Conservation (phyloP, 2,329 filamentous ascomycete genomes). For the Furcasterigmium furcatum region DNA sequence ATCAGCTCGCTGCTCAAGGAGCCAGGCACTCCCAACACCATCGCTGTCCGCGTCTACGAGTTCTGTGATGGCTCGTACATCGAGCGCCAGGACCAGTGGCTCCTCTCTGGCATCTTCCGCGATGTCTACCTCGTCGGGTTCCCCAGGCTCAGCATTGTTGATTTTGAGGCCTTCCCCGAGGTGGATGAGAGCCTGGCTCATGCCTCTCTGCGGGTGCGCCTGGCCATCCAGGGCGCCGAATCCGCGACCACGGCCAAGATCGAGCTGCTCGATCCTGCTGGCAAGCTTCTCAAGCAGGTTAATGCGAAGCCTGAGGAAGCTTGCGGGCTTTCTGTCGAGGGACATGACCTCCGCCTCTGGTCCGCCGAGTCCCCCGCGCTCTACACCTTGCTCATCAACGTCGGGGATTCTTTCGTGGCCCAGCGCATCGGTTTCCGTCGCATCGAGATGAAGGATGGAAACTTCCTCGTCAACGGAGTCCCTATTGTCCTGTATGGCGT, state of each 20-base stretch:
- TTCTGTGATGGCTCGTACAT: constrained; percentile 70
- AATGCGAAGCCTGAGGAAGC: background rate
- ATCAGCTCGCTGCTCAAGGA: constrained; percentile 48
- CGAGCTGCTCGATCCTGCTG: background rate
- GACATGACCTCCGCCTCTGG: constrained; percentile 58
- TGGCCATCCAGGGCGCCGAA: constrained; percentile 31
- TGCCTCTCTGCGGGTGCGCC: constrained; percentile 44
- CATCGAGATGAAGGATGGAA: constrained; percentile 56
- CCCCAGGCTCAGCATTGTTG: constrained; percentile 46
- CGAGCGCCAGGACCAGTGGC: constrained; percentile 70
- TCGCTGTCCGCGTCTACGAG: constrained; percentile 69
- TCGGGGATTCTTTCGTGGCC: constrained; percentile 25
- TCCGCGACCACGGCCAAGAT: background rate
- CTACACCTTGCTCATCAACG: constrained; percentile 40
- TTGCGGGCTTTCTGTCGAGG: constrained; percentile 30
- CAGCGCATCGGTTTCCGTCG: constrained; percentile 62
- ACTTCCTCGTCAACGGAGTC: constrained; percentile 62
- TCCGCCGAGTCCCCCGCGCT: constrained; percentile 65
- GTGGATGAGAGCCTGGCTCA: constrained; percentile 51
- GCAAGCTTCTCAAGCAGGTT: constrained; percentile 5
- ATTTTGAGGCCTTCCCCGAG: constrained; percentile 52
- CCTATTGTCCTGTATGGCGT: constrained; percentile 65
- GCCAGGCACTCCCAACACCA: constrained; percentile 43
- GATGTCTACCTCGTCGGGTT: constrained; percentile 65
- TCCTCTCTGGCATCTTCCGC: constrained; percentile 64